Conservation (phyloP, 352 stramenopile genomes). For the Thalassiosira exigua region DNA sequence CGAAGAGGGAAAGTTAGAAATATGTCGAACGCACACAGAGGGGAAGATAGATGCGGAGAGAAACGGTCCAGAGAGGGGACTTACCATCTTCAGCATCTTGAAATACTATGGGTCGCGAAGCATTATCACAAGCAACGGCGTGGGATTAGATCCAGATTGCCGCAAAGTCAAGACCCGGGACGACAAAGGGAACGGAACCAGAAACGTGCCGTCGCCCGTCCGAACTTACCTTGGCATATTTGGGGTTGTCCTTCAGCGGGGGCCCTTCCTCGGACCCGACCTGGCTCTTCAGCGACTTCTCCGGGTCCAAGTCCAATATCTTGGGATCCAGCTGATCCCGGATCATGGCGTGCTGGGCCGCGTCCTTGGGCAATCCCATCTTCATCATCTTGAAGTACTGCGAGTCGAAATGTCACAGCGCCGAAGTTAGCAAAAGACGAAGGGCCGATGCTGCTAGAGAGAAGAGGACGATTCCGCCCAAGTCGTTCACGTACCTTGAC, state of each 20-base stretch:
- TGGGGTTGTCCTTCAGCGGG: slow-evolving; percentile 82
- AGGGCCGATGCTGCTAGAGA: too few relatives aligned
- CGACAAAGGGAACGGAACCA: too few relatives aligned
- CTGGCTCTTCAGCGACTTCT: neutral
- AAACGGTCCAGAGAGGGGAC: too few relatives aligned
- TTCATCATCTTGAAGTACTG: slow-evolving; percentile 82
- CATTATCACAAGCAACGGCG: neutral
- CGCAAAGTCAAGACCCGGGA: too few relatives aligned
- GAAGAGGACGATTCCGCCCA: too few relatives aligned
- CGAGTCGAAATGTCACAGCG: too few relatives aligned
- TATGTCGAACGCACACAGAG: slow-evolving; percentile 9
- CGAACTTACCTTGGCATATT: slow-evolving; percentile 73
- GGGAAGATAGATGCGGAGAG: too few relatives aligned
- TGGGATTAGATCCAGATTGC: neutral
- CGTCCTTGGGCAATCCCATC: slow-evolving; percentile 85
- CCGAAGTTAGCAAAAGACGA: too few relatives aligned
- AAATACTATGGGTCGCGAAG: slow-evolving; percentile 57
- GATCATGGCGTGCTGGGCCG: slow-evolving; percentile 95
- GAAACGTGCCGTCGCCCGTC: too few relatives aligned
- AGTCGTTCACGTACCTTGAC: too few relatives aligned
- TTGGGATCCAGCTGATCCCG: slow-evolving; percentile 90
- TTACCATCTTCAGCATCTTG: slow-evolving; percentile 77
- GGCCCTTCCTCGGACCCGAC: slow-evolving; percentile 8
- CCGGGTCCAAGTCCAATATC: slow-evolving; percentile 66
- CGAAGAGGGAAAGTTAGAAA: too few relatives aligned